Conservation (phyloP, 768 basidiomycete species). For the Bullera alba region DNA sequence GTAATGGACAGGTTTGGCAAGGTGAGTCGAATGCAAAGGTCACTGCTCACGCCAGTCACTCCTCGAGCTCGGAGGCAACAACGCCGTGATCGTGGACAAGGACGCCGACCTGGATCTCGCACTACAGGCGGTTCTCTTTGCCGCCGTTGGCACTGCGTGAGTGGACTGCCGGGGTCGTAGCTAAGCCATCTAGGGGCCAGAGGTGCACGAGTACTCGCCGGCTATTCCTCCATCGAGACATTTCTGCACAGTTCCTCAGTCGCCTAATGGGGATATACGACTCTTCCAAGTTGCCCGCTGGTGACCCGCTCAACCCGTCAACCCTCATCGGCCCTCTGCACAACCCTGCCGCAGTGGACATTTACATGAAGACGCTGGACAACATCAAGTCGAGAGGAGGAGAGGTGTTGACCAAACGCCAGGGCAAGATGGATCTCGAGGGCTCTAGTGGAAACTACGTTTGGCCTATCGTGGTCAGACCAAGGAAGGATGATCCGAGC, state of each 20-base stretch:
- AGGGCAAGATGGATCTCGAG: conserved; percentile 54
- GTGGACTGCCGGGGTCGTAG: conserved; percentile 47
- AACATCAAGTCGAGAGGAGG: conserved; percentile 62
- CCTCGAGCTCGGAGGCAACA: conserved; percentile 91
- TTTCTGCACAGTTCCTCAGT: conserved; percentile 69
- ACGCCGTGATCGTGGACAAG: conserved; percentile 85
- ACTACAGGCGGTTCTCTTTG: conserved; percentile 84
- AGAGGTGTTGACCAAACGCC: conserved; percentile 55
- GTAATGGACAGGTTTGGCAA: conserved; percentile 87
- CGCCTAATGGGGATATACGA: conserved; percentile 68
- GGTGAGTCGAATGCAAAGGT: conserved; percentile 37
- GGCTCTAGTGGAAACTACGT: conserved; percentile 75
- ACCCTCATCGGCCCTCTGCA: conserved; percentile 87
- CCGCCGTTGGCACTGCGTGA: conserved; percentile 72
- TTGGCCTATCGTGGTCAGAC: conserved; percentile 52
- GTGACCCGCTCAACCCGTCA: conserved; percentile 69
- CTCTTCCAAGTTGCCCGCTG: conserved; percentile 55
- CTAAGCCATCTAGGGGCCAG: conserved; percentile 40
- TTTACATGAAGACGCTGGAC: conserved; percentile 59
- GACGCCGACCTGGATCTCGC: conserved; percentile 89
- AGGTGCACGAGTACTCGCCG: conserved; percentile 85
- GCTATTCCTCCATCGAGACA: conserved; percentile 74
- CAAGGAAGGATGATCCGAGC: conserved; percentile 29
- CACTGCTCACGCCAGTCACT: conserved; percentile 47
- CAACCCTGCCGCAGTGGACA: conserved; percentile 59